Evolutionary conservation across 2,329 filamentous ascomycete species (phyloP).

Genomic region (Plectosphaerella plurivora): DNA sequence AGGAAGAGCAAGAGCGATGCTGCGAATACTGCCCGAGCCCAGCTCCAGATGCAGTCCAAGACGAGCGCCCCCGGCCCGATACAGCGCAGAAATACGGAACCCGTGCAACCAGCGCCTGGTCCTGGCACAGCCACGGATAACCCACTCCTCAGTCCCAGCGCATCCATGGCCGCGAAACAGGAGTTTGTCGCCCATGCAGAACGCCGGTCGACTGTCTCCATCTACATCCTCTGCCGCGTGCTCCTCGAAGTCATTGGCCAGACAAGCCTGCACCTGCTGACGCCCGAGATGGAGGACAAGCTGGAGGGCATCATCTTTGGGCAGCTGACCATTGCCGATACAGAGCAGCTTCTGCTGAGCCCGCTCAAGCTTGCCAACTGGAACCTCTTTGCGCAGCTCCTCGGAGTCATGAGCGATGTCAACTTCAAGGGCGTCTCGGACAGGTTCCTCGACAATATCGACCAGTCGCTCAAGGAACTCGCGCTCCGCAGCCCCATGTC

Average conservation of each 20-base stretch:
- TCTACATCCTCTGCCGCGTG: conserved; percentile 91
- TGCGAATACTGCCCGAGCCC: conserved; percentile 62
- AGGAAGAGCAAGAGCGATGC: conserved; percentile 92
- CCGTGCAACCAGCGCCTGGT: conserved; percentile 42
- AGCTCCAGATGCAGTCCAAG: conserved; percentile 48
- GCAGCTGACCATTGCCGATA: conserved; percentile 86
- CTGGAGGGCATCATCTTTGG: conserved; percentile 94
- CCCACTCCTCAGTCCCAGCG: conserved; percentile 20
- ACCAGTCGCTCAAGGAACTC: conserved; percentile 71
- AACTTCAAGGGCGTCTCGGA: conserved; percentile 82
- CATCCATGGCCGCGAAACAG: conserved; percentile 49
- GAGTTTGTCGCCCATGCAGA: conserved; percentile 77
- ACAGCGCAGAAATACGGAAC: conserved; percentile 71
- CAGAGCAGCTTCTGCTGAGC: conserved; percentile 72
- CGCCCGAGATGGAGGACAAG: conserved; percentile 87
- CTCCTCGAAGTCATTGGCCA: conserved; percentile 92
- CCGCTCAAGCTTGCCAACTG: conserved; percentile 89
- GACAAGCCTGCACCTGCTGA: conserved; percentile 77
- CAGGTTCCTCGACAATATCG: conserved; percentile 78
- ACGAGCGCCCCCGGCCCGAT: conserved; percentile 42
- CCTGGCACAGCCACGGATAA: conserved; percentile 24
- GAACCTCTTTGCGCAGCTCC: conserved; percentile 86
- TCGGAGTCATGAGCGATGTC: conserved; percentile 94
- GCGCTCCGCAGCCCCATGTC: conserved; percentile 61
- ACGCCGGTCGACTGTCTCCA: conserved; percentile 86